A percentile compares a stretch with the other conserved stretches of the same genome.
These are phyloP conservation scores for Saksenaea oblongispora DNA, from an alignment of 371 early-diverging fungal genomes.

Conservation along the genomic window DNA sequence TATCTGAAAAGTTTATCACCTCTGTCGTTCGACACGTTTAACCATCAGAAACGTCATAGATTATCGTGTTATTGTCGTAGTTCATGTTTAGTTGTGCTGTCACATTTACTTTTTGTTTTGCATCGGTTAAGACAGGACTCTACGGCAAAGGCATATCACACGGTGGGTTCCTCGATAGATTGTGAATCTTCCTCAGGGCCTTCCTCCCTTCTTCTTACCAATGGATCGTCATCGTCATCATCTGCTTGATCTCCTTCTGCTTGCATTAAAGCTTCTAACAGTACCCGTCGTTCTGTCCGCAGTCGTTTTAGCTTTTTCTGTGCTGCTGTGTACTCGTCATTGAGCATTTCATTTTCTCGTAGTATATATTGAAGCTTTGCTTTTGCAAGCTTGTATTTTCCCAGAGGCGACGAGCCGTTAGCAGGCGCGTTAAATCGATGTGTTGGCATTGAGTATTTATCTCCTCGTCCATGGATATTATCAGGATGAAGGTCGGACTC, in stretches of 20 bases:
- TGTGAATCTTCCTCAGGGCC: neutral
- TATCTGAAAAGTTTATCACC: neutral
- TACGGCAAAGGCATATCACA: neutral
- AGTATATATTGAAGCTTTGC: conserved; percentile 56
- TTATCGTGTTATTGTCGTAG: neutral
- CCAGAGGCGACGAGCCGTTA: conserved; percentile 24
- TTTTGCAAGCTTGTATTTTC: conserved; percentile 55
- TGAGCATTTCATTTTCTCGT: conserved; percentile 60
- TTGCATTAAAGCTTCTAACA: conserved; percentile 52
- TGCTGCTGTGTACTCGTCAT: conserved; percentile 46
- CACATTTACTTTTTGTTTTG: conserved; percentile 1
- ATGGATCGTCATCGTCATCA: conserved; percentile 9
- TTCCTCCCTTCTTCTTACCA: conserved; percentile 4
- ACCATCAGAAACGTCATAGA: neutral
- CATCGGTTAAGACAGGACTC: neutral
- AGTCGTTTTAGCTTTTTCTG: conserved; percentile 52
- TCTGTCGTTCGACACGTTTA: neutral
- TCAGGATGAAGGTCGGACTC: neutral
- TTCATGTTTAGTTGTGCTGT: neutral
- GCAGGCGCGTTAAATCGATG: neutral
- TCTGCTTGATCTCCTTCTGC: conserved; percentile 33
- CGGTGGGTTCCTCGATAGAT: neutral
- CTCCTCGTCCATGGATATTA: neutral
- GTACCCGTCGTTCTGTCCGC: conserved; percentile 51
- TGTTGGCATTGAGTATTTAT: neutral